Base-by-base conservation (phyloP, 192 early-diverging fungal species). In the Backusella tuberculispora region DNA sequence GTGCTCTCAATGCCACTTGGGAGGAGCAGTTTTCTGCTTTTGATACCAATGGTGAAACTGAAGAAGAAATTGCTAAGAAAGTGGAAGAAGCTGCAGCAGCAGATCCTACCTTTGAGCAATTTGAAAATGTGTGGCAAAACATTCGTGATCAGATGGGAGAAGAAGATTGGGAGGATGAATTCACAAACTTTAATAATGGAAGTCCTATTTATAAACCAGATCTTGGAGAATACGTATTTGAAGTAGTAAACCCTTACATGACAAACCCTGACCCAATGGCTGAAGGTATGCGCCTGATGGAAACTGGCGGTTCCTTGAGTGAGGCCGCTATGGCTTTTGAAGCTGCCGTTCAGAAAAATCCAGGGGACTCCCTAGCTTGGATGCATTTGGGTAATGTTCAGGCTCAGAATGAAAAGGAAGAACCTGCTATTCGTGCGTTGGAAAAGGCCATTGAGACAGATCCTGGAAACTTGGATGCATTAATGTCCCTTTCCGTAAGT, bases 401-500 rank as follows among this genome's bases (percentile, higher is more conserved):
- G 73, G 96, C 97, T 65, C 97, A 99, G 76, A 99, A 98, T 78
- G 98, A 99, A 83, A 96, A 97, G 77, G 98, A 99, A 77, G 90
- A 91, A 37, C 89, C 92, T 15, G 97, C 98, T 3, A 97, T 99
- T 63, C 91, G 93, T 14, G 95, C 98, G 3, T 84, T 99, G 68
- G 92, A 93, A 60, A 93, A 90, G 74, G 93, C 95, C 17, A 86
- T 96, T 15, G 85, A 85, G 60, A 74, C 92, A n/a, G 89, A 98
- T 78, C 88, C 95, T 5, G 83, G 81, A 37, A 91, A 91, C 72
- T 74, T 90, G 69, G 64, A 80, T 66, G 90, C 90, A 21, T 75
- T 90, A 40, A 91, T 91, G 90, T 85, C 85, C 40, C 87, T 99
- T 43, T 91, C 97, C 1, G 97, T 99, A 29, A 96, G 94, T 6